phyloP scores from a whole-genome alignment of 192 early-diverging fungal species.

The Paraglomus occultum region DNA sequence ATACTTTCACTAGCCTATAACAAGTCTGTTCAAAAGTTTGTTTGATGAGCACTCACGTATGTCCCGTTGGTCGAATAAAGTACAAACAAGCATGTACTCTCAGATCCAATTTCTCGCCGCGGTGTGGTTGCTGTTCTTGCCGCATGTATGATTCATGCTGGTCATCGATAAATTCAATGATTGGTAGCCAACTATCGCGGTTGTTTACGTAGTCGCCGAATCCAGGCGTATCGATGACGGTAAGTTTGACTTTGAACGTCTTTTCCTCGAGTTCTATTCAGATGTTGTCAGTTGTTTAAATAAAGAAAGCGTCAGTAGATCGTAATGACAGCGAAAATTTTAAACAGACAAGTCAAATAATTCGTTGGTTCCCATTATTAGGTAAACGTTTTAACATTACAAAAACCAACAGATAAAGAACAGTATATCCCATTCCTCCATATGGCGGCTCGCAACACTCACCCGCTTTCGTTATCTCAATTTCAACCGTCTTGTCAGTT shows the following conservation, averaged over 20 bases:
- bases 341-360: neutral
- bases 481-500: slow-evolving; percentile 93
- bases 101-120: slow-evolving; percentile 88
- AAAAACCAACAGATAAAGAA: neutral
- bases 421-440: too few species aligned
- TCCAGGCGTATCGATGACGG: slow-evolving; percentile 89
- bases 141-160: slow-evolving; percentile 95
- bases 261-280: slow-evolving; percentile 95
- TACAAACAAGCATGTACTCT: slow-evolving; percentile 98
- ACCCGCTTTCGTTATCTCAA: slow-evolving; percentile 97
- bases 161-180: slow-evolving; percentile 98
- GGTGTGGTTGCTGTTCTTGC: slow-evolving; percentile 83
- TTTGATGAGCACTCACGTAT: slow-evolving; percentile 57
- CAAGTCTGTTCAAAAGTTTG: neutral
- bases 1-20: too few species aligned
- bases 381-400: neutral
- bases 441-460: slow-evolving; percentile 18
- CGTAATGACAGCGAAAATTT: slow-evolving; percentile 14
- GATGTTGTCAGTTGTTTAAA: slow-evolving; percentile 12
- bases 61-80: slow-evolving; percentile 98
- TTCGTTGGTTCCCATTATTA: neutral
- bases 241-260: slow-evolving; percentile 95
- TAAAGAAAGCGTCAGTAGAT: slow-evolving; percentile 8
- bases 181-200: slow-evolving; percentile 96
- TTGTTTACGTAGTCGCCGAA: slow-evolving; percentile 93